phyloP scores from a whole-genome alignment of 2,329 filamentous ascomycete genomes.

The Helotiales sp. region DNA sequence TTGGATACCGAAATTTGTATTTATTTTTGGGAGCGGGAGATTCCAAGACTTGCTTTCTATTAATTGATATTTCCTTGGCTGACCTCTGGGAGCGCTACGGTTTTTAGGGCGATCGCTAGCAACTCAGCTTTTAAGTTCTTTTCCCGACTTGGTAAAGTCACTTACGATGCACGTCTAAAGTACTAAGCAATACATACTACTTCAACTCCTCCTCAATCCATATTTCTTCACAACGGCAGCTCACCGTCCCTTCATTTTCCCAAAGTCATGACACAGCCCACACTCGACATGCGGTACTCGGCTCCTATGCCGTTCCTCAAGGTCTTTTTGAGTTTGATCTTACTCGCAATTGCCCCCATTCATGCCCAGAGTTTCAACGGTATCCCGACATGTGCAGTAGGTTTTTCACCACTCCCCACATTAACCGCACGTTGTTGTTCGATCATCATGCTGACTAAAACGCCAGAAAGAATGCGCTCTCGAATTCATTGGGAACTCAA shows the following conservation, averaged over 20 bases:
- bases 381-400: conserved; percentile 15
- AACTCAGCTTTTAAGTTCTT: not conserved
- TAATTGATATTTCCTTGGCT: not conserved
- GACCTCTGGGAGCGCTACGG: not conserved
- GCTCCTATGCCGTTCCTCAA: no score
- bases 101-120: not conserved
- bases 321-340: not conserved
- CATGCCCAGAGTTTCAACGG: not conserved
- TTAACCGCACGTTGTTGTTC: not conserved
- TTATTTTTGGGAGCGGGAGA: not conserved
- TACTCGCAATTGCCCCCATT: not conserved
- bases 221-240: no score
- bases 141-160: no score
- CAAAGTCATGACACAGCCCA: no score
- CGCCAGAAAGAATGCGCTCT: conserved; percentile 18
- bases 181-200: no score
- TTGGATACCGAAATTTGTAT: not conserved
- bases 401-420: not conserved
- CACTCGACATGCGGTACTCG: no score
- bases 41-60: not conserved
- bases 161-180: no score
- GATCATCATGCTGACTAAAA: not conserved
- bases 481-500: not conserved
- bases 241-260: no score
- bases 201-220: no score